Percentiles rank a stretch among this genome's conserved stretches.
Conservation (phyloP, 805 yeast species). For the Cyberlindnera bimundalis region DNA sequence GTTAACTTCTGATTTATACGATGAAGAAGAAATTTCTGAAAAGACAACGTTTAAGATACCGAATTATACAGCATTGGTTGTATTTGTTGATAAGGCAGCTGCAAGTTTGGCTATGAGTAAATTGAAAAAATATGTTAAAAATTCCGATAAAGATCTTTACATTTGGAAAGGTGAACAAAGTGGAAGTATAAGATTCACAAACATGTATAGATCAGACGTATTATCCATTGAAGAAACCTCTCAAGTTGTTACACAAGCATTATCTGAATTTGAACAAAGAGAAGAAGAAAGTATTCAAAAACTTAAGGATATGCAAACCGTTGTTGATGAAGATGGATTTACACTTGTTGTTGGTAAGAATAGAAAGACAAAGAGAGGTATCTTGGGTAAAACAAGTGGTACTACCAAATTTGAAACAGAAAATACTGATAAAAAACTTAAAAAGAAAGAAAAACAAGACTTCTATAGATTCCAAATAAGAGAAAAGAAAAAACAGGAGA, state of each 20-base stretch:
- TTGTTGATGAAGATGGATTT: conserved; percentile 92
- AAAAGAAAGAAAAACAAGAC: conserved; percentile 78
- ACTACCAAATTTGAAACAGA: conserved; percentile 35
- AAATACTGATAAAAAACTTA: conserved; percentile 43
- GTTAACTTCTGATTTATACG: conserved; percentile 55
- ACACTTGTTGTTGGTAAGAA: conserved; percentile 86
- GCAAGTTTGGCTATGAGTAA: conserved; percentile 60
- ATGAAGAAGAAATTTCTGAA: conserved; percentile 27
- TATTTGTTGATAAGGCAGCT: conserved; percentile 70
- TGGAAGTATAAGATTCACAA: conserved; percentile 40
- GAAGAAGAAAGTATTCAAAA: conserved; percentile 61
- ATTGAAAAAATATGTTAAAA: conserved; percentile 48
- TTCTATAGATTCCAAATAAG: conserved; percentile 96
- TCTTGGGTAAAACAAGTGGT: conserved; percentile 51
- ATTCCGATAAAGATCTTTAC: conserved; percentile 35
- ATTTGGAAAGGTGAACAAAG: conserved; percentile 31
- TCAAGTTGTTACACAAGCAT: conserved; percentile 52
- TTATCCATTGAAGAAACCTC: conserved; percentile 48
- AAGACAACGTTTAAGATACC: conserved; percentile 49
- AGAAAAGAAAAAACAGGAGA: conserved; percentile 87
- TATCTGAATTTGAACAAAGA: conserved; percentile 63
- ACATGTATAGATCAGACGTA: conserved; percentile 36
- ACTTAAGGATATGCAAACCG: conserved; percentile 48
- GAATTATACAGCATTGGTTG: conserved; percentile 67
- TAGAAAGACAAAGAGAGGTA: conserved; percentile 73